These are phyloP conservation scores for Medicago lupulina DNA, from an alignment of 306 rosid genomes.

Conservation along the genomic window DNA sequence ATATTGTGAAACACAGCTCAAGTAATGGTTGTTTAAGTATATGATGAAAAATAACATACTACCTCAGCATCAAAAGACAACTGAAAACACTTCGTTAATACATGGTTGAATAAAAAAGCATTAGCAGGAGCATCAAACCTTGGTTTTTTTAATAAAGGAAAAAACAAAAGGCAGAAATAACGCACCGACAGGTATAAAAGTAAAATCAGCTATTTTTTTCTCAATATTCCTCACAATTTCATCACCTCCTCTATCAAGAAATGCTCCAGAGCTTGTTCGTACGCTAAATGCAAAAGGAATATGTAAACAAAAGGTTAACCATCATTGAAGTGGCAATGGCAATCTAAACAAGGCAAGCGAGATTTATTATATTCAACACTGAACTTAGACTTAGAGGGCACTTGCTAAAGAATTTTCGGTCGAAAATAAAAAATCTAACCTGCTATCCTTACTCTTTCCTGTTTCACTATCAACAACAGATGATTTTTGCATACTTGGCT, in stretches of 20 bases:
- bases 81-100: not conserved
- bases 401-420: constrained; percentile 1
- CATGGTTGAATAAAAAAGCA: constrained; percentile 17
- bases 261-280: constrained; percentile 91
- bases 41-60: constrained; percentile 31
- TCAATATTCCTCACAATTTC: constrained; percentile 73
- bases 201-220: constrained; percentile 82
- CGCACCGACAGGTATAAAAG: constrained; percentile 84
- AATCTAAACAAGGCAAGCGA: constrained; percentile 7
- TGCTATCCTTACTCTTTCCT: constrained; percentile 86
- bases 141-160: constrained; percentile 20
- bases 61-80: constrained; percentile 31
- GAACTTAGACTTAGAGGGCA: constrained; percentile 23
- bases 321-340: not conserved
- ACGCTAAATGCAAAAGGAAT: constrained; percentile 52
- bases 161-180: constrained; percentile 37
- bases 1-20: constrained; percentile 32
- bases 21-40: constrained; percentile 34
- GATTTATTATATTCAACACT: constrained; percentile 32
- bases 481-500: constrained; percentile 78
- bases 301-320: constrained; percentile 6
- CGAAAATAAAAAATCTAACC: constrained; percentile 51
- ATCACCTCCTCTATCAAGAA: constrained; percentile 81
- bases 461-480: constrained; percentile 79
- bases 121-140: constrained; percentile 9